A percentile compares a stretch with the other conserved stretches of the same genome.
These are phyloP conservation scores for Houttuynia cordata DNA, from an alignment of 164 flowering plant genomes.

Conservation along the genomic window DNA sequence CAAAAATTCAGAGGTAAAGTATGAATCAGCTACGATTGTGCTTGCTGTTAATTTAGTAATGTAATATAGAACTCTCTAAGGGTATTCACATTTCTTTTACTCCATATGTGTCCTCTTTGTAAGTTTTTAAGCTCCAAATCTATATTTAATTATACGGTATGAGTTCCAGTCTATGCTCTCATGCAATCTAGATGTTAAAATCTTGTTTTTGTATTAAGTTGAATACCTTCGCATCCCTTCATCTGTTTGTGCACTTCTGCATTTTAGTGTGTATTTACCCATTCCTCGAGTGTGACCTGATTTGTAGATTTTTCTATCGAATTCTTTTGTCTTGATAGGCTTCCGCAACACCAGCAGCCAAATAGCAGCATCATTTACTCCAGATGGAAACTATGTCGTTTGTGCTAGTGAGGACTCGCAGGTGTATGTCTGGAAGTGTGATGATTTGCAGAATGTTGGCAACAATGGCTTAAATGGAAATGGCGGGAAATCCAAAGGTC, in stretches of 20 bases:
- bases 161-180: too few species aligned
- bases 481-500: constrained; percentile 29
- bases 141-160: too few species aligned
- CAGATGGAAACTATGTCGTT: constrained; percentile 33
- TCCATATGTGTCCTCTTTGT: too few species aligned
- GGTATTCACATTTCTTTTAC: too few species aligned
- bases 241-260: too few species aligned
- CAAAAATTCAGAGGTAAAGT: constrained; percentile 63
- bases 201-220: too few species aligned
- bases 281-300: neutral
- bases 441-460: constrained; percentile 20
- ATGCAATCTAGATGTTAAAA: too few species aligned
- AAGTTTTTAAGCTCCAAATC: too few species aligned
- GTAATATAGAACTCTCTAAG: too few species aligned
- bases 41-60: neutral
- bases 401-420: constrained; percentile 84
- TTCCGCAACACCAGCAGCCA: constrained; percentile 81
- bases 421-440: constrained; percentile 69
- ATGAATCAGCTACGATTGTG: neutral
- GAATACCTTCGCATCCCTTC: too few species aligned
- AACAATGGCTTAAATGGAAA: constrained; percentile 6
- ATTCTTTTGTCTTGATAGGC: constrained; percentile 29
- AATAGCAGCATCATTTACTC: constrained; percentile 52
- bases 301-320: neutral
- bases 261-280: neutral